Base-by-base conservation (phyloP, 192 early-diverging fungal genomes). In the Podila epigama region DNA sequence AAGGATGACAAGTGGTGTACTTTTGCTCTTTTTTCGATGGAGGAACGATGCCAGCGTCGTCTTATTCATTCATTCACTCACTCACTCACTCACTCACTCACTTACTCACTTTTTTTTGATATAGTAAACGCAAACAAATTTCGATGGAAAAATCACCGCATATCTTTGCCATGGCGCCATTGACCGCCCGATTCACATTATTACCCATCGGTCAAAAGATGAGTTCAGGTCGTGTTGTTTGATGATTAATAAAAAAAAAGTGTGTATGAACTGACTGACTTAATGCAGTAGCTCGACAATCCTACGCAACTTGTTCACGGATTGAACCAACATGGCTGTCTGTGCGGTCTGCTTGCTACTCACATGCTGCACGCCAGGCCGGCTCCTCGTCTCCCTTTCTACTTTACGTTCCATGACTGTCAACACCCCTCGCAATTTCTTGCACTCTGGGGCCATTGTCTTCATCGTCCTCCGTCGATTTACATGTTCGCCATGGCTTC, bases 181-280 rank as follows among this genome's bases (percentile, higher is more conserved):
- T 82, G 42, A 66, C 79, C 5, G 68, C 87, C 36, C 81, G 89
- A 6, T 91, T 91, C 65, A 85, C 83, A 13, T 60, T 91, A 13
- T 68, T 90, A 12, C 87, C 85, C n/a, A 82, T 88, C 37, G 83
- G 84, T 4, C 86, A 87, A 35, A 67, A 68, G 16, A 75, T 75
- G 54, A 60, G 5, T 48, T 48, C 66, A 32, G 72, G 72, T 15
- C 20, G 72, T 1, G 55, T 66, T 13, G 32, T 72, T 40, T 72
- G 59, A 33, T 20, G 18, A 22, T 48, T 10, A 9, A 44, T 6
- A 20, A 44, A 44, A 59, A 20, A 59, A 27, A 12, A 27, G 29
- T 29, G 18, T 36, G 58, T 60, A 37, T 60, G 36, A 5, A 1
- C 22, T 29, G 15, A 7, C 10, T 13, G 0, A 31, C 28, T 28